Evolutionary conservation across 225 moss, liverwort and hornwort species (phyloP).

Genomic region (Marchantia polymorpha): DNA sequence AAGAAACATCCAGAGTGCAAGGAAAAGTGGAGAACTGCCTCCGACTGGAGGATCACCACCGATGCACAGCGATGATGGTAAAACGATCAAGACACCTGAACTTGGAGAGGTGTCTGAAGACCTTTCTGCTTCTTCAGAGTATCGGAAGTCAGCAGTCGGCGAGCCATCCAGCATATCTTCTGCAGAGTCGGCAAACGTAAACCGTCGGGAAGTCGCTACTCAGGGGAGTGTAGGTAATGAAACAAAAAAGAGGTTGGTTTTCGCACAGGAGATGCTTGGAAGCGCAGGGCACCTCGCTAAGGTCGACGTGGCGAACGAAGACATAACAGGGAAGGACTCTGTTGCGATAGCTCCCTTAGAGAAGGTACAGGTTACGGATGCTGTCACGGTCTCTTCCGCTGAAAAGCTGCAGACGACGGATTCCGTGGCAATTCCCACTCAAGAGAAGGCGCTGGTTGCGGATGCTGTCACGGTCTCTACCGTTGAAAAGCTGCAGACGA

Average conservation of each 20-base stretch:
- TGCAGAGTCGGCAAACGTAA: background rate
- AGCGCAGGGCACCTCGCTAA: background rate
- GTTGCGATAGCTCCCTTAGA: background rate
- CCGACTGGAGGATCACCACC: conserved; percentile 10
- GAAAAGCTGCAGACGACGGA: background rate
- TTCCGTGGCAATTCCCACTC: too few species aligned
- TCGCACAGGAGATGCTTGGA: background rate
- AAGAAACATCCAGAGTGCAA: background rate
- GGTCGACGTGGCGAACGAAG: background rate
- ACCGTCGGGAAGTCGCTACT: background rate
- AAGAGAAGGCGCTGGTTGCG: background rate
- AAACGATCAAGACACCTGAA: background rate
- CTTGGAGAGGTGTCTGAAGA: background rate
- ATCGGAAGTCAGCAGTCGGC: background rate
- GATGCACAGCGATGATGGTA: background rate
- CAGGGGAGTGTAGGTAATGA: background rate
- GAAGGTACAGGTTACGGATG: background rate
- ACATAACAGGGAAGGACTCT: background rate
- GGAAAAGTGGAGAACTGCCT: conserved; percentile 14
- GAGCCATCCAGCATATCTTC: background rate
- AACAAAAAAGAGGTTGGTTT: background rate
- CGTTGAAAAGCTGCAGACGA: background rate
- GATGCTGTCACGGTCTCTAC: background rate
- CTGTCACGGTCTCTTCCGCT: background rate
- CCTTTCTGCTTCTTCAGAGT: background rate